Percentiles rank a stretch among this genome's conserved stretches.
These are phyloP conservation scores for Nemania abortiva DNA, from an alignment of 2,329 filamentous ascomycete species.

Conservation along the genomic window DNA sequence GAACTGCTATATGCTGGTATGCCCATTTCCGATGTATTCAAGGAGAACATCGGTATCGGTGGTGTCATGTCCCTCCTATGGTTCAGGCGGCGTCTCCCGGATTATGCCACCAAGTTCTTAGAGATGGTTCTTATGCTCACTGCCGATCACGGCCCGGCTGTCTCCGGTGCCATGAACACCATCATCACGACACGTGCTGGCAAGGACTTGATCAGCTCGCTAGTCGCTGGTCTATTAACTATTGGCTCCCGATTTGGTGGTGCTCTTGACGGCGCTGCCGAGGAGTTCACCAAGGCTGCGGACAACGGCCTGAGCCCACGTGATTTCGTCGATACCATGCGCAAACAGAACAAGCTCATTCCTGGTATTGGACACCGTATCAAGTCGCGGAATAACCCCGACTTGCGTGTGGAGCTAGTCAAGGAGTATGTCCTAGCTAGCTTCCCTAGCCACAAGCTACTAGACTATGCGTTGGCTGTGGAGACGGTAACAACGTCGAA, in stretches of 20 bases:
- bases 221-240: slow-evolving; percentile 96
- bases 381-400: slow-evolving; percentile 99
- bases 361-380: slow-evolving; percentile 99
- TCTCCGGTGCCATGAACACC: slow-evolving; percentile 99
- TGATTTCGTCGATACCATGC: slow-evolving; percentile 99
- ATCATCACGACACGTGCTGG: slow-evolving; percentile 99
- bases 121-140: slow-evolving; percentile 99
- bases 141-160: slow-evolving; percentile 97
- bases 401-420: slow-evolving; percentile 98
- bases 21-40: slow-evolving; percentile 99
- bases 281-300: slow-evolving; percentile 98
- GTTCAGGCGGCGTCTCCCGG: slow-evolving; percentile 97
- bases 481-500: slow-evolving; percentile 99
- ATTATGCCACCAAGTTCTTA: slow-evolving; percentile 97
- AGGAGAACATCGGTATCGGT: slow-evolving; percentile 97
- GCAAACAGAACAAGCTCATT: slow-evolving; percentile 99
- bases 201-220: slow-evolving; percentile 96
- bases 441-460: slow-evolving; percentile 97
- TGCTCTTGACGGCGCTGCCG: slow-evolving; percentile 90
- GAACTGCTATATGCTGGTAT: slow-evolving; percentile 98
- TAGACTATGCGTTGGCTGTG: slow-evolving; percentile 98
- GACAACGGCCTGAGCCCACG: slow-evolving; percentile 98
- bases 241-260: slow-evolving; percentile 99
- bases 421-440: slow-evolving; percentile 98
- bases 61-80: slow-evolving; percentile 99